Conservation (phyloP, 2,329 filamentous ascomycete species). For the Neofusicoccum laricinum region DNA sequence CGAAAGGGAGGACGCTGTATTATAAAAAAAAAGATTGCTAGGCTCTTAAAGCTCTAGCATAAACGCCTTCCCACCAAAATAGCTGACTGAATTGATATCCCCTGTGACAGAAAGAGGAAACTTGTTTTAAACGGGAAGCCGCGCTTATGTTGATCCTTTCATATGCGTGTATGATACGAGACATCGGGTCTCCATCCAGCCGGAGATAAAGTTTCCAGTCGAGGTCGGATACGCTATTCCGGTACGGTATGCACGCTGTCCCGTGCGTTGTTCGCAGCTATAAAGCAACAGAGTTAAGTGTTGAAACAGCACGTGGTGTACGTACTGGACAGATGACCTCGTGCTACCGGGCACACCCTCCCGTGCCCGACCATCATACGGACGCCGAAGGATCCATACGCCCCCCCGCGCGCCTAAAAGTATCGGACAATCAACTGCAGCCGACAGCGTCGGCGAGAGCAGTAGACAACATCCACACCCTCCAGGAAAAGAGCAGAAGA, state of each 20-base stretch:
- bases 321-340: background rate
- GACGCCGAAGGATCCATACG: too few species aligned
- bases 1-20: conserved; percentile 5
- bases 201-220: background rate
- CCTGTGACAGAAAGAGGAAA: background rate
- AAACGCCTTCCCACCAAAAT: background rate
- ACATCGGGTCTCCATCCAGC: background rate
- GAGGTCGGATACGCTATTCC: background rate
- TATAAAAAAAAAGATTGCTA: conserved; percentile 7
- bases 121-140: background rate
- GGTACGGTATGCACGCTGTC: background rate
- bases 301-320: background rate
- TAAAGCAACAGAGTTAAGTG: background rate
- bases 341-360: background rate
- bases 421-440: background rate
- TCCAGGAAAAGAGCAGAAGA: too few species aligned
- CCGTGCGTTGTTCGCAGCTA: background rate
- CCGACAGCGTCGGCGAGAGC: background rate
- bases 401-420: too few species aligned
- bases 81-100: background rate
- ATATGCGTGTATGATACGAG: background rate
- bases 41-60: background rate
- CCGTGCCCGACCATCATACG: background rate
- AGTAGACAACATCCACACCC: too few species aligned
- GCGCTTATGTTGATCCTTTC: too few species aligned